Conservation (phyloP, 345 rosid genomes). For the Linum usitatissimum region DNA sequence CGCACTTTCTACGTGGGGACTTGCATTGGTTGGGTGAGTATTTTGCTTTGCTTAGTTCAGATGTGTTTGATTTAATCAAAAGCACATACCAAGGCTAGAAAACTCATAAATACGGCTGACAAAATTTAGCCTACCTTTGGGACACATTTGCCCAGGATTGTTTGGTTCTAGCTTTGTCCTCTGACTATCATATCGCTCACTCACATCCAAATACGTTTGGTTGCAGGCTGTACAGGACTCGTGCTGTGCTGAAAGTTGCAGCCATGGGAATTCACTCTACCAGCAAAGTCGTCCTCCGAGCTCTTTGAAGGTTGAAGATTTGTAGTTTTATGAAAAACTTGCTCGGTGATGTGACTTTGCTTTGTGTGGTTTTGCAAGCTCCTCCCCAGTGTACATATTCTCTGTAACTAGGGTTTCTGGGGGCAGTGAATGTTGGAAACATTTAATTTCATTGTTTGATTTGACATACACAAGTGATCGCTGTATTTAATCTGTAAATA, state of each 20-base stretch:
- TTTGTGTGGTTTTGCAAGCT: neutral
- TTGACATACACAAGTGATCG: neutral
- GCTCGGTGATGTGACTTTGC: neutral
- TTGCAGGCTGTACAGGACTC: slow-evolving; percentile 55
- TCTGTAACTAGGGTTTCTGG: neutral
- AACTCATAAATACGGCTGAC: neutral
- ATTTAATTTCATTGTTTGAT: neutral
- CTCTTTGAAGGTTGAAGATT: slow-evolving; percentile 31
- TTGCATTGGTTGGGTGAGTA: slow-evolving; percentile 68
- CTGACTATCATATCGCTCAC: too few relatives aligned
- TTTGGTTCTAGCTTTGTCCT: too few relatives aligned
- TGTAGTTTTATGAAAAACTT: neutral
- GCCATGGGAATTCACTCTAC: slow-evolving; percentile 61
- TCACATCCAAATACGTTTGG: neutral
- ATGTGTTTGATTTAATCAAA: neutral
- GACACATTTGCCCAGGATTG: too few relatives aligned
- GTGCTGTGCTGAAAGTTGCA: slow-evolving; percentile 52
- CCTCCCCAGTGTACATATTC: neutral
- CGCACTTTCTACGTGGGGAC: slow-evolving; percentile 78
- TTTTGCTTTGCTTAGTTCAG: neutral
- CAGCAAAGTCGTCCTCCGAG: slow-evolving; percentile 53
- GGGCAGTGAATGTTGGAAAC: neutral
- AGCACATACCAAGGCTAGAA: neutral
- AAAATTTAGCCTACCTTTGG: too few relatives aligned
- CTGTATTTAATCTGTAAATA: too few relatives aligned